phyloP scores from a whole-genome alignment of 1,284 basidiomycete genomes.

The Pseudozyma tsukubaensis region DNA sequence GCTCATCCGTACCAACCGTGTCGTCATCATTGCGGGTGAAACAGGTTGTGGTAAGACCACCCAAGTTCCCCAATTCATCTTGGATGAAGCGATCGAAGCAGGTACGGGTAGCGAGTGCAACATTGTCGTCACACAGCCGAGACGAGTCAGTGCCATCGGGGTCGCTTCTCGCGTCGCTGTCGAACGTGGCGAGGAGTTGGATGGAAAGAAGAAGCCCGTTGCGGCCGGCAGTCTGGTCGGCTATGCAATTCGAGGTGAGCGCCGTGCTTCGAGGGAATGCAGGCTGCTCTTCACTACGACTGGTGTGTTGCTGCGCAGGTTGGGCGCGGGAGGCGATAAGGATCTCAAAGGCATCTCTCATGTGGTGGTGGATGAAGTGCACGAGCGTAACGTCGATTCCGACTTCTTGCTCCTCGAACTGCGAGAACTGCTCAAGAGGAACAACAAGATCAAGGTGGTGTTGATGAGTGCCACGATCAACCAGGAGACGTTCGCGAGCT shows the following conservation, averaged over 20 bases:
- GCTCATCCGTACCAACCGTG: slow-evolving; percentile 40
- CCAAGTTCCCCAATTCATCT: slow-evolving; percentile 83
- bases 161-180: slow-evolving; percentile 87
- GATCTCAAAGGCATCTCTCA: slow-evolving; percentile 81
- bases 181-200: slow-evolving; percentile 81
- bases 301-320: slow-evolving; percentile 84
- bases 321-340: slow-evolving; percentile 78
- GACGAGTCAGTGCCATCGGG: slow-evolving; percentile 88
- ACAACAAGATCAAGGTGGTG: slow-evolving; percentile 81
- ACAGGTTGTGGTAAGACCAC: slow-evolving; percentile 87
- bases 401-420: slow-evolving; percentile 89
- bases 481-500: slow-evolving; percentile 49
- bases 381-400: slow-evolving; percentile 88
- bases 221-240: slow-evolving; percentile 74
- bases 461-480: slow-evolving; percentile 68
- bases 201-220: slow-evolving; percentile 57
- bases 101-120: slow-evolving; percentile 77
- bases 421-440: slow-evolving; percentile 79
- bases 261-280: slow-evolving; percentile 72
- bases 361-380: slow-evolving; percentile 91
- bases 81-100: slow-evolving; percentile 78
- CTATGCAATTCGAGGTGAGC: slow-evolving; percentile 91
- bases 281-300: slow-evolving; percentile 91
- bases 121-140: slow-evolving; percentile 89
- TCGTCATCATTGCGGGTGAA: slow-evolving; percentile 56